Percentiles rank a stretch among this genome's conserved stretches.
phyloP scores from a whole-genome alignment of 352 stramenopile genomes.

The Phytophthora cajani region DNA sequence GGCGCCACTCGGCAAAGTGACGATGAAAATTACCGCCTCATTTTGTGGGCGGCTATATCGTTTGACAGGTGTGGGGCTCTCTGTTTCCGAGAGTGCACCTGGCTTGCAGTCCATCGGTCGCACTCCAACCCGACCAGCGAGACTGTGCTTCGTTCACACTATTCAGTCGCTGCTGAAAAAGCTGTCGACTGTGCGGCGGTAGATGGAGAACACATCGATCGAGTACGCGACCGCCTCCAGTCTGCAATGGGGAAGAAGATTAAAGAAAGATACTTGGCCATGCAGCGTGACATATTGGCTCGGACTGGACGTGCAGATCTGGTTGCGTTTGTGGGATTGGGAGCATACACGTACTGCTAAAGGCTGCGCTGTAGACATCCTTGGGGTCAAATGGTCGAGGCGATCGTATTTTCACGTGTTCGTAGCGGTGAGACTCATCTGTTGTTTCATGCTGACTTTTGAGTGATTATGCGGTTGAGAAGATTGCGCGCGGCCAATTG shows the following conservation, averaged over 20 bases:
- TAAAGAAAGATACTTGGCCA: conserved; percentile 20
- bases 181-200: conserved; percentile 11
- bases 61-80: conserved; percentile 26
- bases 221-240: conserved; percentile 12
- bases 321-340: conserved; percentile 7
- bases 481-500: not conserved
- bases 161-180: conserved; percentile 25
- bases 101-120: conserved; percentile 12
- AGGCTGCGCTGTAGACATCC: not conserved
- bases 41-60: conserved; percentile 19
- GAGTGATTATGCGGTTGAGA: not conserved
- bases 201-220: conserved; percentile 22
- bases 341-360: not conserved
- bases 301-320: conserved; percentile 18
- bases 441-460: not conserved
- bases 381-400: not conserved
- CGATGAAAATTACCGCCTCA: conserved; percentile 1
- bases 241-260: conserved; percentile 14
- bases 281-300: conserved; percentile 16
- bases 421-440: not conserved
- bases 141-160: conserved; percentile 15
- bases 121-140: conserved; percentile 3
- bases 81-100: conserved; percentile 22
- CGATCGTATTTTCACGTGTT: not conserved
- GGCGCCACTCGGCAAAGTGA: not conserved